Base-by-base conservation (phyloP, 371 early-diverging fungal genomes). In the Lichtheimia ramosa region DNA sequence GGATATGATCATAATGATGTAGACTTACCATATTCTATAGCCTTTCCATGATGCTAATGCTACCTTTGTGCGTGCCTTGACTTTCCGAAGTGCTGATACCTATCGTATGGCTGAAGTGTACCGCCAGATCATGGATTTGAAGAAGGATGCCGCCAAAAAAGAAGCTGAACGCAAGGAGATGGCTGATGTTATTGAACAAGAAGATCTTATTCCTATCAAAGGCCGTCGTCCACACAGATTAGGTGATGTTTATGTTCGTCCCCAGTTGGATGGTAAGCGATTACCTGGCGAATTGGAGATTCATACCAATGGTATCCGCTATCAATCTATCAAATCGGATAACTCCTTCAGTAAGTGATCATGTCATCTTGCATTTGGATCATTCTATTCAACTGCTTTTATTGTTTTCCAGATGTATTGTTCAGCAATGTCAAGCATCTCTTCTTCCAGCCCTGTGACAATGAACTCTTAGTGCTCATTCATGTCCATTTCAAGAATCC, bases 381-480 rank as follows among this genome's bases (percentile, higher is more conserved):
- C 15, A 27, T 3, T 15, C 14, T 51, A 24, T 14, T 25, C 20
- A 5, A 24, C 27, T 15, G n/a, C 2, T 28, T n/a, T 52, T 14
- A 27, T 39, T 1, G 16, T 14, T 25, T n/a, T 6, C 21, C 42
- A 79, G 96, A 97, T 69, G 84, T 99, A 49, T 70, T 99, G 61
- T 99, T 99, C 74, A 92, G 92, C 75, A 99, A 99, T 74, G 92
- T 99, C 64, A 93, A 96, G 73, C 99, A 99, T 68, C 66, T 99
- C 59, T 96, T 99, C 77, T 99, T 97, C 86, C 97, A 99, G 68
- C 97, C 97, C 7, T 99, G 99, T 73, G 97, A 98, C 66, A 85
- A 93, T 63, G 99, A 99, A 75, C 73, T 96, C 43, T 79, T 96
- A 56, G 96, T 98, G 12, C 70, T 99, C 59, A 75, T 99, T 49